A percentile compares a stretch with the other conserved stretches of the same genome.
These are phyloP conservation scores for Nannochloris sp. DNA, from an alignment of 139 green algal genomes.

Conservation along the genomic window DNA sequence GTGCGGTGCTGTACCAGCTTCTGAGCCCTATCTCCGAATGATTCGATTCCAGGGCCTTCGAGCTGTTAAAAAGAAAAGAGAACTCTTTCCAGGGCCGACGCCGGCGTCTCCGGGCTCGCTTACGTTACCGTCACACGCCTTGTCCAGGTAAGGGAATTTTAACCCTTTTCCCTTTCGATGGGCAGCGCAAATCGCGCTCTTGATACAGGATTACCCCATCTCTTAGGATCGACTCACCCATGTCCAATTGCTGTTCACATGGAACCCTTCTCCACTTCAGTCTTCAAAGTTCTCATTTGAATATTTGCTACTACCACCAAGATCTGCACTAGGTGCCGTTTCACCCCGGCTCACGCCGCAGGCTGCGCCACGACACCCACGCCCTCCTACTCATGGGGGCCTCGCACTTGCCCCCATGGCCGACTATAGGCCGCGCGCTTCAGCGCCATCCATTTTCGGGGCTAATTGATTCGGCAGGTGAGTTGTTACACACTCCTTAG, in stretches of 20 bases:
- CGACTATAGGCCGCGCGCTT: slow-evolving; percentile 83
- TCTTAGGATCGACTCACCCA: slow-evolving; percentile 92
- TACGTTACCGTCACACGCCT: slow-evolving; percentile 76
- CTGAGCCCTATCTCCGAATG: slow-evolving; percentile 82
- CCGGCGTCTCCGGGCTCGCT: slow-evolving; percentile 74
- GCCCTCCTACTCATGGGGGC: slow-evolving; percentile 85
- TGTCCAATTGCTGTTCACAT: slow-evolving; percentile 95
- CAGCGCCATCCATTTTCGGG: slow-evolving; percentile 95
- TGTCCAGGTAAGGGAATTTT: slow-evolving; percentile 90
- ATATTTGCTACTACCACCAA: slow-evolving; percentile 95
- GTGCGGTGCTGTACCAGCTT: slow-evolving; percentile 78
- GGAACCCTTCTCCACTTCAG: slow-evolving; percentile 89
- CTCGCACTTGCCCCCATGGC: slow-evolving; percentile 80
- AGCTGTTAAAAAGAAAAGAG: slow-evolving; percentile 93
- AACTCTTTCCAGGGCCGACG: slow-evolving; percentile 82
- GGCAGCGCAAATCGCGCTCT: slow-evolving; percentile 62
- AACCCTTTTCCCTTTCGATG: slow-evolving; percentile 89
- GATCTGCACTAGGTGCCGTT: slow-evolving; percentile 85
- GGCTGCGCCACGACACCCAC: slow-evolving; percentile 73
- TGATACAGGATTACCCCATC: slow-evolving; percentile 83
- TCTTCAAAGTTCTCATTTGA: slow-evolving; percentile 92
- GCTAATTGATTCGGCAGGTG: slow-evolving; percentile 95
- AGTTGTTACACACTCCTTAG: slow-evolving; percentile 98
- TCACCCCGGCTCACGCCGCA: slow-evolving; percentile 73
- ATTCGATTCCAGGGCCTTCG: slow-evolving; percentile 81